phyloP scores from a whole-genome alignment of 129 eudicot species.

The Solidago caesia region DNA sequence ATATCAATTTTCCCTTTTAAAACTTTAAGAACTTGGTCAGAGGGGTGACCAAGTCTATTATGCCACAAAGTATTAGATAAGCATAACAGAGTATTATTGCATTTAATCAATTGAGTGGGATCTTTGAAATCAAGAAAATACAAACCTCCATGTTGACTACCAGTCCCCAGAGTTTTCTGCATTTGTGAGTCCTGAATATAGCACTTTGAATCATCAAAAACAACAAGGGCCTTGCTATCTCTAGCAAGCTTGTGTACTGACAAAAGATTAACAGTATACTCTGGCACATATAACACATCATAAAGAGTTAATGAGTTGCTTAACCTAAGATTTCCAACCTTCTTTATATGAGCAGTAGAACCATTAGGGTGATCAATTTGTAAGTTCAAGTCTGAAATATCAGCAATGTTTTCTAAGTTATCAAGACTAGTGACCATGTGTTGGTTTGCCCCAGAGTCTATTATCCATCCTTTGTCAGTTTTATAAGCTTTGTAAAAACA shows the following conservation, averaged over 20 bases:
- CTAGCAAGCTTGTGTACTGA: neutral
- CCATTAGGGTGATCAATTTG: neutral
- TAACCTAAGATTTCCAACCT: neutral
- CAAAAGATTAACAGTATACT: neutral
- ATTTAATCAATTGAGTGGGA: no score
- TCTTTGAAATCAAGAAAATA: neutral
- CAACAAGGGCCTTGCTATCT: neutral
- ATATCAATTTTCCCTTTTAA: neutral
- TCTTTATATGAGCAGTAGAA: neutral
- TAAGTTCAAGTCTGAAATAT: neutral
- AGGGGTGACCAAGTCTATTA: neutral
- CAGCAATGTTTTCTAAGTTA: neutral
- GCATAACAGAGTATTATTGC: neutral
- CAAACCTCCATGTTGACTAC: neutral
- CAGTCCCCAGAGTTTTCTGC: neutral
- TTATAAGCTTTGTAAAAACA: no score
- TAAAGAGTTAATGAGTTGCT: neutral
- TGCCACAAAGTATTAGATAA: neutral
- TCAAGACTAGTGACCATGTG: neutral
- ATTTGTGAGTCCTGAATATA: neutral
- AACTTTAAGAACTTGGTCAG: neutral
- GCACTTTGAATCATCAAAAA: neutral
- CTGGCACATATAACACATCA: neutral
- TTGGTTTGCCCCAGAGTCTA: no score
- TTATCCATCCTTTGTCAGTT: no score